Percentiles rank a stretch among this genome's conserved stretches.
Evolutionary conservation across 139 green algal species (phyloP).

Genomic region (Closterium sp.): DNA sequence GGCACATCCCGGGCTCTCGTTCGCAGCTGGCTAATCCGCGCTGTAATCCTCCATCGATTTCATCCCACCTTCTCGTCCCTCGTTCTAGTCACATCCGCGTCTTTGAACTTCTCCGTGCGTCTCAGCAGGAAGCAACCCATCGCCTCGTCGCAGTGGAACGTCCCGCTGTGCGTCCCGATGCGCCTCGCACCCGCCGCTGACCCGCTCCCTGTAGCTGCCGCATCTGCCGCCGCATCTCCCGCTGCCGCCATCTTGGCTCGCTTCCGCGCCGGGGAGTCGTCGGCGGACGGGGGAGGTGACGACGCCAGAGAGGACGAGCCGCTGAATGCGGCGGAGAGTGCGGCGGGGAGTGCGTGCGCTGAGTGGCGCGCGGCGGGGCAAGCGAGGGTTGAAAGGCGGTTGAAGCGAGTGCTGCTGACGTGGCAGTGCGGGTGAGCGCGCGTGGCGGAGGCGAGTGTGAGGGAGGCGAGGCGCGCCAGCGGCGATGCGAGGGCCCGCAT

Average conservation of each 20-base stretch:
- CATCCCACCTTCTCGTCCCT: slow-evolving; percentile 62
- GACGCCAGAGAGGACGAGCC: background rate
- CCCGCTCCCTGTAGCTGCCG: background rate
- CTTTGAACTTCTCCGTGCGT: slow-evolving; percentile 40
- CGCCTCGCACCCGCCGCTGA: background rate
- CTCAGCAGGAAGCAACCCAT: slow-evolving; percentile 83
- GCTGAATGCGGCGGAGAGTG: background rate
- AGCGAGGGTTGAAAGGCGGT: background rate
- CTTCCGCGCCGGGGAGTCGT: background rate
- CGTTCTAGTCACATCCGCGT: slow-evolving; percentile 65
- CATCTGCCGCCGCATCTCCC: background rate
- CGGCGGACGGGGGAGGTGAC: background rate
- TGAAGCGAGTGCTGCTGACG: background rate
- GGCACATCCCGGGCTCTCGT: background rate
- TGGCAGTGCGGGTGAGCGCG: background rate
- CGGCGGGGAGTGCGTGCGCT: background rate
- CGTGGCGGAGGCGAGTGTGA: background rate
- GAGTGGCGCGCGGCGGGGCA: background rate
- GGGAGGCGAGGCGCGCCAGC: background rate
- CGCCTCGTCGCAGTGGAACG: slow-evolving; percentile 97
- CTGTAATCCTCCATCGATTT: background rate
- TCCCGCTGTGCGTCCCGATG: slow-evolving; percentile 73
- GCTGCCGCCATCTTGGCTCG: background rate
- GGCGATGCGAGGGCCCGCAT: background rate
- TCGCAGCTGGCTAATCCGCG: background rate